Conservation (phyloP, 2,329 filamentous ascomycete species). For the Aureobasidium sp. region DNA sequence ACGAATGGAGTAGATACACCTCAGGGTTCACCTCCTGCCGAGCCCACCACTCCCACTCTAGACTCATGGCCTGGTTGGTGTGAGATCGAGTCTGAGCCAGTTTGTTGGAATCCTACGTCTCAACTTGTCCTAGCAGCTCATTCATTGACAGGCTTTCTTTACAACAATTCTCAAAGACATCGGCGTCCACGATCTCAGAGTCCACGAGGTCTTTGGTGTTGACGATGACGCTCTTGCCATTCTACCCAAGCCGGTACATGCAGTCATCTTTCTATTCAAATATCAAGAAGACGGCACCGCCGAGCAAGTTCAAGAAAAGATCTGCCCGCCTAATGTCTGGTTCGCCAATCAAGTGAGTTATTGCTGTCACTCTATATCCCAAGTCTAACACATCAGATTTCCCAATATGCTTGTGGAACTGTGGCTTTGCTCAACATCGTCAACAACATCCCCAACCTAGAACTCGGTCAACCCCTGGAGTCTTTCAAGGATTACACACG, state of each 20-base stretch:
- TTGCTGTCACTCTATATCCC: background rate
- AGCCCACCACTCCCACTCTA: conserved; percentile 43
- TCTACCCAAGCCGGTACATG: conserved; percentile 65
- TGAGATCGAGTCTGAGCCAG: conserved; percentile 85
- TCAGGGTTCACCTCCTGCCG: conserved; percentile 33
- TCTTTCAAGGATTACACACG: conserved; percentile 67
- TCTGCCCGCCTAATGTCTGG: conserved; percentile 64
- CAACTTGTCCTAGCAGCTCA: background rate
- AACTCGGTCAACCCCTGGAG: conserved; percentile 61
- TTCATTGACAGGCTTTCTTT: conserved; percentile 40
- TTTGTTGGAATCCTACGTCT: conserved; percentile 32
- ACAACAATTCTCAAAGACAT: conserved; percentile 74
- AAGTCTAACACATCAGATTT: conserved; percentile 41
- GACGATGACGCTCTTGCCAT: conserved; percentile 57
- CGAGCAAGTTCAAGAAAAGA: conserved; percentile 37
- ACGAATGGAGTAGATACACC: conserved; percentile 19
- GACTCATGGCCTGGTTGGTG: conserved; percentile 63
- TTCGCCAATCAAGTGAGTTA: conserved; percentile 76
- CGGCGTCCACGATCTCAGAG: conserved; percentile 63
- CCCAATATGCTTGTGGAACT: conserved; percentile 81
- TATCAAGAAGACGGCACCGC: conserved; percentile 48
- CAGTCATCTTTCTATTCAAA: conserved; percentile 81
- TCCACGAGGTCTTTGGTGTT: conserved; percentile 68
- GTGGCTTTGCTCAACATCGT: conserved; percentile 87
- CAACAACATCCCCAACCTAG: conserved; percentile 65